Conservation (phyloP, 495 filamentous ascomycete genomes). For the Pseudoneurospora amorphoporcata region DNA sequence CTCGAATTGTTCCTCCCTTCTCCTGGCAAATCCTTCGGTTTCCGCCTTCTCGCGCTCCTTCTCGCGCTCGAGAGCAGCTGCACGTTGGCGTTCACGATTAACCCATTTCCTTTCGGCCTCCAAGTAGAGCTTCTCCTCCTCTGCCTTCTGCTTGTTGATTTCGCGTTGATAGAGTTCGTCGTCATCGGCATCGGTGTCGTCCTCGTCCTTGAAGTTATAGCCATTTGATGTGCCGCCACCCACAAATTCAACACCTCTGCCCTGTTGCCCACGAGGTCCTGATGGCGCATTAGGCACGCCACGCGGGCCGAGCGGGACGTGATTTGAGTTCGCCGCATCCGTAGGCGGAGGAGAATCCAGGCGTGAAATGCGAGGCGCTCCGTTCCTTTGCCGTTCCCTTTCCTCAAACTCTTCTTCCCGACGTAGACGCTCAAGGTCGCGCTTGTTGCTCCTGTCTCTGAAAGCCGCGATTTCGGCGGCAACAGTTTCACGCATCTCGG, state of each 20-base stretch:
- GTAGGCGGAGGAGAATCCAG: slow-evolving; percentile 61
- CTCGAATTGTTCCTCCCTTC: slow-evolving; percentile 52
- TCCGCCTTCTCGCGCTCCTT: slow-evolving; percentile 68
- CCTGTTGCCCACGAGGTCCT: slow-evolving; percentile 55
- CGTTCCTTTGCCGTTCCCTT: slow-evolving; percentile 67
- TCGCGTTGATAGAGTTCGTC: slow-evolving; percentile 71
- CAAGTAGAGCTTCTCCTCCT: slow-evolving; percentile 70
- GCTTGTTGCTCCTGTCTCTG: slow-evolving; percentile 73
- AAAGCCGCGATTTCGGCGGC: slow-evolving; percentile 92
- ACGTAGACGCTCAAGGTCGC: slow-evolving; percentile 79
- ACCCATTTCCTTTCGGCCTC: slow-evolving; percentile 86
- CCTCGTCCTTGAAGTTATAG: slow-evolving; percentile 56
- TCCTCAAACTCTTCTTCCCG: slow-evolving; percentile 88
- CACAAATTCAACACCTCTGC: slow-evolving; percentile 62
- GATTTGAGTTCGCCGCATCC: slow-evolving; percentile 49
- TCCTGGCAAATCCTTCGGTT: slow-evolving; percentile 49
- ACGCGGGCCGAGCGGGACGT: slow-evolving; percentile 72
- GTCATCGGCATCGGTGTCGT: slow-evolving; percentile 82
- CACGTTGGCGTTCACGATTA: slow-evolving; percentile 74
- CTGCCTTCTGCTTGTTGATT: slow-evolving; percentile 56
- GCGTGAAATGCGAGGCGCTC: slow-evolving; percentile 51
- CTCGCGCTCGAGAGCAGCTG: slow-evolving; percentile 75
- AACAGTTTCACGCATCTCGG: slow-evolving; percentile 94
- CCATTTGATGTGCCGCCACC: slow-evolving; percentile 63
- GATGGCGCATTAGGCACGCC: slow-evolving; percentile 70